Conservation (phyloP, 2,329 filamentous ascomycete species). For the Pseudocercospora macadamiae region DNA sequence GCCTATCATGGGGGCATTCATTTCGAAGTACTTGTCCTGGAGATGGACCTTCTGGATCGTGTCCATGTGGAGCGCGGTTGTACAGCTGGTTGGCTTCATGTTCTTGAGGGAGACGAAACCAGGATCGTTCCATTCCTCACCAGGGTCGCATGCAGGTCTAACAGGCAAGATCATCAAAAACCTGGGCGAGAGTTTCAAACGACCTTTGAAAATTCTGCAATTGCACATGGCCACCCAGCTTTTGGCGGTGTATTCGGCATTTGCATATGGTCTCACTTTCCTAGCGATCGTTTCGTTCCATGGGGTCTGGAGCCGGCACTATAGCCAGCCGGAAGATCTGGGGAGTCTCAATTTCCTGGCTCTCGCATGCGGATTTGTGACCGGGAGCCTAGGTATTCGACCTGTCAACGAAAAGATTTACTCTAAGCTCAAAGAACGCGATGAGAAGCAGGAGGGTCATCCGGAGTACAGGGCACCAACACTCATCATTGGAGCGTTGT, state of each 20-base stretch:
- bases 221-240: constrained; percentile 23
- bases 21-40: constrained; percentile 54
- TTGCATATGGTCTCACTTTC: constrained; percentile 39
- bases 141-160: constrained; percentile 41
- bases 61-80: constrained; percentile 41
- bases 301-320: constrained; percentile 25
- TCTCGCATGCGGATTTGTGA: constrained; percentile 27
- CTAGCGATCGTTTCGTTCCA: constrained; percentile 40
- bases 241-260: constrained; percentile 37
- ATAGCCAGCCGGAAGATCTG: constrained; percentile 32
- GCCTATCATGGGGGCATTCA: constrained; percentile 56
- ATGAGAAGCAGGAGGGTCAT: neutral
- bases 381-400: constrained; percentile 41
- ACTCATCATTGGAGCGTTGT: constrained; percentile 47
- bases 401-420: constrained; percentile 32
- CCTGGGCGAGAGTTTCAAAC: constrained; percentile 28
- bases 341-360: constrained; percentile 37
- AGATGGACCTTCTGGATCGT: constrained; percentile 52
- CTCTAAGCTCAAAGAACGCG: constrained; percentile 34
- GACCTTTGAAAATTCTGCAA: constrained; percentile 33
- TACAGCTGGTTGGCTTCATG: constrained; percentile 43
- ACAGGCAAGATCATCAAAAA: constrained; percentile 47
- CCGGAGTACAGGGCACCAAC: neutral
- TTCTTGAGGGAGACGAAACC: constrained; percentile 46
- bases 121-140: neutral